Evolutionary conservation across 805 yeast species (phyloP), one percentile per base, ranked within the genome.

Genomic region (Diddensiella caesifluorescens): DNA sequence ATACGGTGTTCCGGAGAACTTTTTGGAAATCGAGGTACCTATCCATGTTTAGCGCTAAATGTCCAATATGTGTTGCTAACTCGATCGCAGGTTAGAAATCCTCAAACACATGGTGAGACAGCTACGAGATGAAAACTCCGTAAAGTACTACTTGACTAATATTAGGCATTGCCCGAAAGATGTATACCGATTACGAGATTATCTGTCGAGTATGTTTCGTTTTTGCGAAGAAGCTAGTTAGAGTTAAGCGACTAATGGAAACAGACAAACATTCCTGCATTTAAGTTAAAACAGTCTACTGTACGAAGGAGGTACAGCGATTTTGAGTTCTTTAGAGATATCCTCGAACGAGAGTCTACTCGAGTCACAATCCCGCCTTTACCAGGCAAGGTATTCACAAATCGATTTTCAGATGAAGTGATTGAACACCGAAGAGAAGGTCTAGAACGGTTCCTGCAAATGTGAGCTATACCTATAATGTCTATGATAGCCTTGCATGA

Each of bases 1-100:
- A 32, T 92, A 92, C 57, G 95, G 94, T 0, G 95, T 84, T 54
- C 97, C 97, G 0, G 97, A 92, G 62, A 86, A 87, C 64, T 86
- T 88, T 56, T 71, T 90, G 30, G 98, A 90, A 63, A 79, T 92
- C 26, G 97, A 89, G 61, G 95, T 88, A 45, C 46, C 69, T 42
- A 22, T 12, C 30, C 39, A n/a, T 15, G n/a, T n/a, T n/a, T n/a
- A n/a, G n/a, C n/a, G n/a, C n/a, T n/a, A n/a, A n/a, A n/a, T n/a
- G n/a, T n/a, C n/a, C n/a, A n/a, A n/a, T n/a, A n/a, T n/a, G n/a
- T n/a, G n/a, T 23, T 23, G 12, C 12, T 23, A 23, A 23, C 45
- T 39, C 30, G 31, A 31, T 16, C 22, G 5, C 40, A 69, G 73
- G 75, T 73, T 38, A 68, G 74, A 21, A 80, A 80, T 58, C 94